Evolutionary conservation across 176 grass and related monocot species (phyloP), one percentile per base, ranked within the genome.

Genomic region (Eleusine indica): DNA sequence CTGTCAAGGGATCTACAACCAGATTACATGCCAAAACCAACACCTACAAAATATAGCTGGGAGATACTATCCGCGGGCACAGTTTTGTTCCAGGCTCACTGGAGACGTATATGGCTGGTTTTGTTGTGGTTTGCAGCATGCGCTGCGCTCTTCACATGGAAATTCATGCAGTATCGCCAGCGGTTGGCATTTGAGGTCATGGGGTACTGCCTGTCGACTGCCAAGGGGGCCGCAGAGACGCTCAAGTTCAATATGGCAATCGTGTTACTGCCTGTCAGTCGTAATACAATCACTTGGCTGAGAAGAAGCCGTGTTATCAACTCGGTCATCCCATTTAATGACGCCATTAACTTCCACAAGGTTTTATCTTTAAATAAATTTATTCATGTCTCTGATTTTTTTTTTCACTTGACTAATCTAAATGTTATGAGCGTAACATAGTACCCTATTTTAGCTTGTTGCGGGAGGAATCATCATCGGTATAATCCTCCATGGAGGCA

Each of bases 221-320:
- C 93, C 28, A 91, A 85, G 80, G 93, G 92, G 1, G 85, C 87
- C 4, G 90, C 87, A 8, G 93, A 94, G 78, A 94, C 78, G 4
- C 82, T 94, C 16, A 94, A 94, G 75, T 58, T 94, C 18, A 94
- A 94, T 57, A 92, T 94, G 93, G 93, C 93, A 38, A 83, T 92
- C 21, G 78, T 94, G 29, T 82, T 94, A 46, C 76, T 94, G 28
- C 92, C 90, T 17, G 85, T 94, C 44, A 88, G 78, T 73, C 84
- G 87, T 16, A 94, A 94, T 70, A 90, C 85, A 7, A 65, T 94
- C 62, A 94, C 93, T 13, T 92, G 90, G 85, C 74, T 94, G 25
- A 85, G 85, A 18, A 89, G 60, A 56, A 89, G 81, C 73, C 69
- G 16, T 40, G 46, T 38, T 17, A 80, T 94, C 78, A 85, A 85